Conservation (phyloP, 306 rosid genomes). For the Cicer cuneatum region DNA sequence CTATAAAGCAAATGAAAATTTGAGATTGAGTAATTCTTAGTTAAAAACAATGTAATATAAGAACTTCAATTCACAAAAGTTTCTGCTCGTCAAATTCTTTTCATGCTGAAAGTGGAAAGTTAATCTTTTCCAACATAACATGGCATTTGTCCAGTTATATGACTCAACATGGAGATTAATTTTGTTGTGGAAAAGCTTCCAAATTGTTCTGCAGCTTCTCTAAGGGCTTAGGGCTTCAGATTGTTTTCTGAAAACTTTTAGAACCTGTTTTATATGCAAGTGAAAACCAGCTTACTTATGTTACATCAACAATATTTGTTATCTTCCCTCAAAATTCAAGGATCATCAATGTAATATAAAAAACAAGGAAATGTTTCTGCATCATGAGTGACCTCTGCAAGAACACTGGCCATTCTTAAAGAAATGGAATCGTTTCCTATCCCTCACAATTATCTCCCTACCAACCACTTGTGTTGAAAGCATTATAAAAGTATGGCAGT, state of each 20-base stretch:
- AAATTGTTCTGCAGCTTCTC: background rate
- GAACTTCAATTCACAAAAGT: background rate
- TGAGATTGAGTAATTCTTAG: background rate
- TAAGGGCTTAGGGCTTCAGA: background rate
- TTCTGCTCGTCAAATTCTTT: constrained; percentile 67
- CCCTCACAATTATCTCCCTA: constrained; percentile 63
- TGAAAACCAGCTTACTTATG: background rate
- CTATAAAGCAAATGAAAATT: background rate
- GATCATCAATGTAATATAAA: constrained; percentile 1
- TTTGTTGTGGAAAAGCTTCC: background rate
- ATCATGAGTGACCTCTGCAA: constrained; percentile 49
- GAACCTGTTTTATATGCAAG: background rate
- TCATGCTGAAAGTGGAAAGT: constrained; percentile 81
- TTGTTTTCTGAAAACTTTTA: no score
- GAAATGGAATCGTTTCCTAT: constrained; percentile 61
- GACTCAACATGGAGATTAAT: constrained; percentile 38
- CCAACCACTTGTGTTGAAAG: constrained; percentile 50
- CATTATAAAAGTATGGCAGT: constrained; percentile 68
- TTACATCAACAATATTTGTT: background rate
- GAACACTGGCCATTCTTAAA: constrained; percentile 67
- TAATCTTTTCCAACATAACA: constrained; percentile 89
- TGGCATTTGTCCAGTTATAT: constrained; percentile 80
- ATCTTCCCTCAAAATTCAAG: background rate
- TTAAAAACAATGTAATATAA: background rate
- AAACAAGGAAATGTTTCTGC: constrained; percentile 27